Evolutionary conservation across 75 land plant species (phyloP).

Genomic region (Adiantum capillusveneris): DNA sequence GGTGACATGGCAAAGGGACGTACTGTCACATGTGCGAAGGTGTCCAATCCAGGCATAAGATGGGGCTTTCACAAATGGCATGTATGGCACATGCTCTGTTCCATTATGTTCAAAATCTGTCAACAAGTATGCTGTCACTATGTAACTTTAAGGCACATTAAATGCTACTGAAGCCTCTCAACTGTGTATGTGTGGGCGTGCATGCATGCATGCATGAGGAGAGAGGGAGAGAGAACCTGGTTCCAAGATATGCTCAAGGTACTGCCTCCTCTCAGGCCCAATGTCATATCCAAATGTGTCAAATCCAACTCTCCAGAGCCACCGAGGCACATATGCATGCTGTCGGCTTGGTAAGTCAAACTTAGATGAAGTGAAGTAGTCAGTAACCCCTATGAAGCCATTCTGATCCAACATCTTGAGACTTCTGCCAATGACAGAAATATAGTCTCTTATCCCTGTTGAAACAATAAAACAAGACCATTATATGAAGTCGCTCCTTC

Average conservation of each 20-base stretch:
- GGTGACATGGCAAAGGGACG: not conserved
- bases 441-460: slow-evolving; percentile 26
- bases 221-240: slow-evolving; percentile 15
- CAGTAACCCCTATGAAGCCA: slow-evolving; percentile 28
- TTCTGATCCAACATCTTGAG: slow-evolving; percentile 17
- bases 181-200: no score
- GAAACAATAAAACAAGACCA: not conserved
- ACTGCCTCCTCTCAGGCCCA: slow-evolving; percentile 34
- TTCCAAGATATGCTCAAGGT: slow-evolving; percentile 32
- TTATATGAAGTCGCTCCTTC: not conserved
- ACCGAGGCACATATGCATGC: slow-evolving; percentile 25
- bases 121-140: not conserved
- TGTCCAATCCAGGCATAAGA: slow-evolving; percentile 32
- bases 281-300: slow-evolving; percentile 30
- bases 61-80: slow-evolving; percentile 26
- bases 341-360: slow-evolving; percentile 35
- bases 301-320: slow-evolving; percentile 33
- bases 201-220: no score
- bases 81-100: slow-evolving; percentile 24
- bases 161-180: no score
- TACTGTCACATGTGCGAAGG: slow-evolving; percentile 13
- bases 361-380: slow-evolving; percentile 35
- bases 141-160: no score
- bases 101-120: slow-evolving; percentile 32
- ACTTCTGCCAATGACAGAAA: slow-evolving; percentile 24